These are phyloP conservation scores for Phytophthora nicotianae DNA, from an alignment of 352 stramenopile species.

Conservation along the genomic window DNA sequence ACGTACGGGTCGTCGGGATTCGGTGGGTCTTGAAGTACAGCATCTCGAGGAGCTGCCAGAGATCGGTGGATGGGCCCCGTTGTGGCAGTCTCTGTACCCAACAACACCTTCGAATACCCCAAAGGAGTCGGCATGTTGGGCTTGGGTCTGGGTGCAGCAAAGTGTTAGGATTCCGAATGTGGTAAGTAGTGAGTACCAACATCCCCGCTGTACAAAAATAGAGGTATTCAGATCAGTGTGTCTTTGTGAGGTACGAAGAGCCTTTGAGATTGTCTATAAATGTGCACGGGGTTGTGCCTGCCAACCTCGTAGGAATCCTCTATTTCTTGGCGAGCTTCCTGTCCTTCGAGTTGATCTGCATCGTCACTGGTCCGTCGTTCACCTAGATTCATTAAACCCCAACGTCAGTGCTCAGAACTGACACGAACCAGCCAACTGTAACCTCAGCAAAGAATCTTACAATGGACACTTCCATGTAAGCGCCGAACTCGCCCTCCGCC, in stretches of 20 bases:
- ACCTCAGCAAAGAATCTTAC: conserved; percentile 34
- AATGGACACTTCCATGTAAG: conserved; percentile 88
- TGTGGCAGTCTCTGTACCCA: conserved; percentile 45
- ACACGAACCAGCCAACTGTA: background rate
- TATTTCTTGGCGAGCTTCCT: conserved; percentile 57
- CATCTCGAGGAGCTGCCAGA: conserved; percentile 24
- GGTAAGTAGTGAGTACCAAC: background rate
- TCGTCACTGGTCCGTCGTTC: conserved; percentile 85
- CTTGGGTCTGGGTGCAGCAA: background rate
- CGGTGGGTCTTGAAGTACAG: conserved; percentile 38
- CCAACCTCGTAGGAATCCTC: conserved; percentile 5
- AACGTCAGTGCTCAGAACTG: conserved; percentile 15
- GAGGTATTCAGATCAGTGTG: background rate
- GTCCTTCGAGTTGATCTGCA: conserved; percentile 86
- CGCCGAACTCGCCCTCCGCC: conserved; percentile 78
- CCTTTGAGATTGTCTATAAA: conserved; percentile 18
- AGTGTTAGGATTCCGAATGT: conserved; percentile 8
- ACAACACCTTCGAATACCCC: conserved; percentile 48
- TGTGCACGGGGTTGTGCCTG: conserved; percentile 12
- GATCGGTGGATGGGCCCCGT: conserved; percentile 57
- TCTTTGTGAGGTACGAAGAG: background rate
- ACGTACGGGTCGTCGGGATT: conserved; percentile 45
- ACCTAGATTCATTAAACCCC: conserved; percentile 42
- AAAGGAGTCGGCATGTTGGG: conserved; percentile 41
- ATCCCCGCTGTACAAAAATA: conserved; percentile 21